A percentile compares a stretch with the other conserved stretches of the same genome.
These are phyloP conservation scores for Penicillium capsulatum DNA, from an alignment of 2,329 filamentous ascomycete species.

Conservation along the genomic window DNA sequence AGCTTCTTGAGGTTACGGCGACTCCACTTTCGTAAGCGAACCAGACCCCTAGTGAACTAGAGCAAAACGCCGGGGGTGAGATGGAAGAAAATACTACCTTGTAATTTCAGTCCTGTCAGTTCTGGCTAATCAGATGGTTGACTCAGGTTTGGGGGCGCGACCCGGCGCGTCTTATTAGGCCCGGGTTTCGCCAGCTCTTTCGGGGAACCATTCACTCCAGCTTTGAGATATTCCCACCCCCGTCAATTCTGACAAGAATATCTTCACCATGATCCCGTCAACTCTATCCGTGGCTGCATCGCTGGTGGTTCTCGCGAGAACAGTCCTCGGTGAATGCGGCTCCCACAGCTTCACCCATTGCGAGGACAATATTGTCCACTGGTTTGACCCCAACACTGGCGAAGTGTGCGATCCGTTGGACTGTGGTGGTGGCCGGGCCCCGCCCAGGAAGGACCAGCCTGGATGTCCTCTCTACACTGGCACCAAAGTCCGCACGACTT, in stretches of 20 bases:
- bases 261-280: not conserved
- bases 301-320: conserved; percentile 9
- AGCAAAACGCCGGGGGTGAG: too few relatives aligned
- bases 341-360: conserved; percentile 12
- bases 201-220: not conserved
- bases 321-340: conserved; percentile 7
- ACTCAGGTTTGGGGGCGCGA: too few relatives aligned
- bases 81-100: not conserved
- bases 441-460: conserved; percentile 10
- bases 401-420: conserved; percentile 21
- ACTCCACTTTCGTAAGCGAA: too few relatives aligned
- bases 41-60: too few relatives aligned
- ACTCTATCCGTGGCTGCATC: not conserved
- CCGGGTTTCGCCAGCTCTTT: not conserved
- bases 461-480: conserved; percentile 14
- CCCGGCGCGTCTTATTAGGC: not conserved
- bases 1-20: too few relatives aligned
- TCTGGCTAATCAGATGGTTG: not conserved
- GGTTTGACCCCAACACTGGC: conserved; percentile 17
- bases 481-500: conserved; percentile 9
- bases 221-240: not conserved
- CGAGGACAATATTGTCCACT: conserved; percentile 16
- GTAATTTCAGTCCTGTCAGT: not conserved
- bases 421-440: conserved; percentile 19
- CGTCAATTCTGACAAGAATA: not conserved